Evolutionary conservation across 2,329 filamentous ascomycete genomes (phyloP), one percentile per base, ranked within the genome.

Genomic region (Macrophomina phaseolina): DNA sequence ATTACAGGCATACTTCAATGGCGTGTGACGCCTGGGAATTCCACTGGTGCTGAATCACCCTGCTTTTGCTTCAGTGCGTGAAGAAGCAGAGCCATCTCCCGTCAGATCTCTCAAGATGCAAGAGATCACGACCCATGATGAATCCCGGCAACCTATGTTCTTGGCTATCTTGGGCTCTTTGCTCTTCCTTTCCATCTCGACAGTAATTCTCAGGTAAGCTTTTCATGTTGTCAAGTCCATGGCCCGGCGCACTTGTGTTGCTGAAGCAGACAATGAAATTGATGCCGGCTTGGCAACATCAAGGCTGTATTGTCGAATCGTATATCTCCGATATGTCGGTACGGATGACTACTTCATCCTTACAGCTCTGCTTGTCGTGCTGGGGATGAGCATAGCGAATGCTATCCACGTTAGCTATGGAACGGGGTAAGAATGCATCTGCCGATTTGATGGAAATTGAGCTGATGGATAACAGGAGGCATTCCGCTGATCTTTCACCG

Each of bases 301-400:
- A 23, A 58, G 64, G n/a, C 18, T 63, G 16, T 71, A 69, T 42
- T 71, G 69, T 61, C 69, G 69, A 42, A 36, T 68, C 36, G 34
- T 40, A 5, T 63, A 67, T 23, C 48, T 69, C 36, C 65, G 49
- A 5, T 61, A 69, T 61, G 64, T 71, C 36, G 70, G 69, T 46
- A 18, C 70, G 7, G 71, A 73, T 55, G 71, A 72, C 36, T 68
- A 69, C 11, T 70, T 70, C 58, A 73, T 70, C 52, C n/a, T 71
- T 3, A 46, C 56, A 8, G 70, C 70, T 9, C 28, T 66, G 11
- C 34, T 64, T 30, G 52, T 69, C 7, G 51, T 60, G 1, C 63
- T 69, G 45, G 66, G 61, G 1, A 66, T 70, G 66, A 66, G 58
- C 11, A 52, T 67, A 9, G 52, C 63, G 49, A 70, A 70, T 38